Evolutionary conservation across 345 rosid species (phyloP).

Genomic region (Bretschneidera sinensis): DNA sequence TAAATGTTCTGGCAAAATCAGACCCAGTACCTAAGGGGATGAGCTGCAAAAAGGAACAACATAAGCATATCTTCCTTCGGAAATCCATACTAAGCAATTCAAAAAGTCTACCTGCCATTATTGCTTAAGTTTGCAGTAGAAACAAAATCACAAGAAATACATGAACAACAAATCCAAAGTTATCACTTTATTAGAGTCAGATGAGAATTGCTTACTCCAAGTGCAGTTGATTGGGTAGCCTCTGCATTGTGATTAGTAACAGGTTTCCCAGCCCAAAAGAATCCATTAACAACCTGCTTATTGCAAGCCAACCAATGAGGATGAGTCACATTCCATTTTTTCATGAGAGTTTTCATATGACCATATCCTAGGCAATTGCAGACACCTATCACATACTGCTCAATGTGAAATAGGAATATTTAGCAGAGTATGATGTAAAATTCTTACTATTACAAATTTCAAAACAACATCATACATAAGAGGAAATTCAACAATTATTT

Average conservation of each 20-base stretch:
- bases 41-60: slow-evolving; percentile 44
- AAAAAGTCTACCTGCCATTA: neutral
- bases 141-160: too few relatives aligned
- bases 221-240: slow-evolving; percentile 62
- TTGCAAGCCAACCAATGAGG: slow-evolving; percentile 2
- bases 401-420: too few relatives aligned
- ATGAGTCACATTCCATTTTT: neutral
- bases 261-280: slow-evolving; percentile 80
- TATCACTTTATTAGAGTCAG: too few relatives aligned
- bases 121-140: neutral
- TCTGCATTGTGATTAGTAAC: slow-evolving; percentile 42
- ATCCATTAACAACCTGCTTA: slow-evolving; percentile 86
- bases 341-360: too few relatives aligned
- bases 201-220: slow-evolving; percentile 63
- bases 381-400: too few relatives aligned
- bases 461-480: too few relatives aligned
- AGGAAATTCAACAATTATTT: too few relatives aligned
- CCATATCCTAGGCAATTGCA: too few relatives aligned
- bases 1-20: slow-evolving; percentile 89
- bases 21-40: slow-evolving; percentile 97
- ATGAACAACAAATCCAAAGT: neutral
- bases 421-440: too few relatives aligned
- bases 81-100: neutral
- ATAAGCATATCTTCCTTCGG: slow-evolving; percentile 15
- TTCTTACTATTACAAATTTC: too few relatives aligned